phyloP scores from a whole-genome alignment of 2,329 filamentous ascomycete species.

The Venturia pyrina region DNA sequence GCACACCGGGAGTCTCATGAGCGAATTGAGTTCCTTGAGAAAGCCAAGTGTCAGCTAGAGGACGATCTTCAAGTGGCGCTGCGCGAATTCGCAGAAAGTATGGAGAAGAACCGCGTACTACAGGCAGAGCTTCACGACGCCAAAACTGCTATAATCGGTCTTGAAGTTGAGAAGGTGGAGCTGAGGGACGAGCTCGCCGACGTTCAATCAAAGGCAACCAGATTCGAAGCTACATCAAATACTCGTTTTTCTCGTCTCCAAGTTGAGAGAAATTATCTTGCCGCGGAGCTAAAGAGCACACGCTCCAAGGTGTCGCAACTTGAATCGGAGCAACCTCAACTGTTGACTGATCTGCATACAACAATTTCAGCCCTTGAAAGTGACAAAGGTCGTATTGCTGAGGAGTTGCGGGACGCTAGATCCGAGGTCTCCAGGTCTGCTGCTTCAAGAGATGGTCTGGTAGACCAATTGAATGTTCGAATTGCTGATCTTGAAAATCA shows the following conservation, averaged over 20 bases:
- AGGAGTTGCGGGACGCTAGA: neutral
- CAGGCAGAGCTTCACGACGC: neutral
- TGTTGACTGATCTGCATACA: neutral
- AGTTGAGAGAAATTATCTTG: neutral
- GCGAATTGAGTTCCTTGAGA: neutral
- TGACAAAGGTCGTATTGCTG: neutral
- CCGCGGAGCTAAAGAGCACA: neutral
- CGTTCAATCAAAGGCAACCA: neutral
- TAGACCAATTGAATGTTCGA: neutral
- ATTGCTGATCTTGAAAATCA: neutral
- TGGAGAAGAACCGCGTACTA: neutral
- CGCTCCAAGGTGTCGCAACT: neutral
- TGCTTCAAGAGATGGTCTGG: neutral
- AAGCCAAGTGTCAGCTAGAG: constrained; percentile 1
- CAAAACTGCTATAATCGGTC: neutral
- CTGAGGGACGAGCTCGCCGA: neutral
- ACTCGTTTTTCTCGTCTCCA: neutral
- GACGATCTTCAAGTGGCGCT: neutral
- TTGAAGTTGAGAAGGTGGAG: neutral
- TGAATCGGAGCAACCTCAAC: neutral
- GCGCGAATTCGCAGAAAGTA: neutral
- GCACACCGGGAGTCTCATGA: neutral
- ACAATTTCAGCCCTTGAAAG: neutral
- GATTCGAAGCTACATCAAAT: neutral
- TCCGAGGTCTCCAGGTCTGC: neutral